These are phyloP conservation scores for Exophiala calicioides DNA, from an alignment of 2,329 filamentous ascomycete species.

Conservation along the genomic window DNA sequence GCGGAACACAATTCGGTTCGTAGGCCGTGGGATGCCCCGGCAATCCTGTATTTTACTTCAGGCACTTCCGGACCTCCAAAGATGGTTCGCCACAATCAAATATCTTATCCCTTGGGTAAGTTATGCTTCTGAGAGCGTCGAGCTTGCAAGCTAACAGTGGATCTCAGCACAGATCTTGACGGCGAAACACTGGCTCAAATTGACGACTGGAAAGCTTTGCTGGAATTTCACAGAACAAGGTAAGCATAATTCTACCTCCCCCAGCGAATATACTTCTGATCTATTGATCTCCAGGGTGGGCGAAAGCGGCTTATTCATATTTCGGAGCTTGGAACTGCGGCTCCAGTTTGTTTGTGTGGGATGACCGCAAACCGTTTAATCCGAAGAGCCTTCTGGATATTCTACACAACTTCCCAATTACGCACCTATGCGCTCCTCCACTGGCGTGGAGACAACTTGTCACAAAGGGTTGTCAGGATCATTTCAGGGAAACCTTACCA, in stretches of 20 bases:
- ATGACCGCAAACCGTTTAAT: slow-evolving; percentile 39
- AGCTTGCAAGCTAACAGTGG: too few relatives aligned
- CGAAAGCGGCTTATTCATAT: slow-evolving; percentile 42
- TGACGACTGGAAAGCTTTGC: slow-evolving; percentile 38
- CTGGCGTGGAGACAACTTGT: slow-evolving; percentile 42
- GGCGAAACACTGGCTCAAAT: slow-evolving; percentile 39
- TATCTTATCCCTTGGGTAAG: slow-evolving; percentile 39
- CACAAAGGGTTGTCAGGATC: slow-evolving; percentile 32
- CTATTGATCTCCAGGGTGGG: slow-evolving; percentile 37
- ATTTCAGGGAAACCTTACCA: slow-evolving; percentile 32
- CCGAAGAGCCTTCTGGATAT: slow-evolving; percentile 34
- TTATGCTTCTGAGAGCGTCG: background rate
- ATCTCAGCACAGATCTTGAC: slow-evolving; percentile 37
- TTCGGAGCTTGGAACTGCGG: slow-evolving; percentile 44
- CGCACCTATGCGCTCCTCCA: slow-evolving; percentile 43
- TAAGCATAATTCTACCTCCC: slow-evolving; percentile 44
- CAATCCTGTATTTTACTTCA: slow-evolving; percentile 43
- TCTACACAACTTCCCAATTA: slow-evolving; percentile 40
- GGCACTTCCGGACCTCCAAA: slow-evolving; percentile 43
- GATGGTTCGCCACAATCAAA: slow-evolving; percentile 44
- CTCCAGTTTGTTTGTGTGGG: slow-evolving; percentile 42
- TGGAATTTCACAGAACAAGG: slow-evolving; percentile 45
- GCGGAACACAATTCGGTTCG: too few relatives aligned
- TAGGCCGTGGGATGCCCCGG: slow-evolving; percentile 29
- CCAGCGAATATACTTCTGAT: too few relatives aligned